These are phyloP conservation scores for Blastomyces percursus DNA, from an alignment of 2,329 filamentous ascomycete genomes.

Conservation along the genomic window DNA sequence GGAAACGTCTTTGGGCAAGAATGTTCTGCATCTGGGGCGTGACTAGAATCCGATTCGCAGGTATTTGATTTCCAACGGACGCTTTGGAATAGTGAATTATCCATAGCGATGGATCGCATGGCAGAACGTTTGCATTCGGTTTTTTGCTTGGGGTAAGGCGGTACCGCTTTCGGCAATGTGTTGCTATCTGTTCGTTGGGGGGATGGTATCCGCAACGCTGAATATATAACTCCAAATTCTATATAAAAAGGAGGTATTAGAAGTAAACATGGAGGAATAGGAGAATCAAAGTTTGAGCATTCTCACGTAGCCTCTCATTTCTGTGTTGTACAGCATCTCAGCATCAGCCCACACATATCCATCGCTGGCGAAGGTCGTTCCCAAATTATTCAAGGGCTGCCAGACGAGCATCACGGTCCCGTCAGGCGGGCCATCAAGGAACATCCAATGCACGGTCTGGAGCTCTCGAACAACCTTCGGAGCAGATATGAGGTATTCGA, in stretches of 20 bases:
- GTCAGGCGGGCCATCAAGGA: conserved; percentile 70
- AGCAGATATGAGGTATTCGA: conserved; percentile 71
- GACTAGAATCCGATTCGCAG: conserved; percentile 47
- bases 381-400: conserved; percentile 65
- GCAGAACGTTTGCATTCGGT: conserved; percentile 57
- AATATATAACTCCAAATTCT: conserved; percentile 83
- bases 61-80: conserved; percentile 62
- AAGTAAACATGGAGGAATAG: conserved; percentile 9
- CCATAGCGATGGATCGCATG: conserved; percentile 73
- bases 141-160: conserved; percentile 63
- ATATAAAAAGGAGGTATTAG: neutral
- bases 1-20: conserved; percentile 41
- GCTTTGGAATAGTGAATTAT: conserved; percentile 80
- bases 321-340: conserved; percentile 66
- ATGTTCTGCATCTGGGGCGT: conserved; percentile 32
- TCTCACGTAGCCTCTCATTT: conserved; percentile 56
- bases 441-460: conserved; percentile 87
- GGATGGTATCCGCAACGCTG: conserved; percentile 72
- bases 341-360: conserved; percentile 83
- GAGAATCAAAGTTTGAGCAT: neutral
- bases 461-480: conserved; percentile 75
- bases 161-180: conserved; percentile 74
- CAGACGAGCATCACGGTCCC: conserved; percentile 76
- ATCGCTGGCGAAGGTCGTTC: conserved; percentile 72
- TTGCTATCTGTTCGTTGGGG: conserved; percentile 58